Conservation (phyloP, 2,329 filamentous ascomycete genomes). For the Biscogniauxia marginata region DNA sequence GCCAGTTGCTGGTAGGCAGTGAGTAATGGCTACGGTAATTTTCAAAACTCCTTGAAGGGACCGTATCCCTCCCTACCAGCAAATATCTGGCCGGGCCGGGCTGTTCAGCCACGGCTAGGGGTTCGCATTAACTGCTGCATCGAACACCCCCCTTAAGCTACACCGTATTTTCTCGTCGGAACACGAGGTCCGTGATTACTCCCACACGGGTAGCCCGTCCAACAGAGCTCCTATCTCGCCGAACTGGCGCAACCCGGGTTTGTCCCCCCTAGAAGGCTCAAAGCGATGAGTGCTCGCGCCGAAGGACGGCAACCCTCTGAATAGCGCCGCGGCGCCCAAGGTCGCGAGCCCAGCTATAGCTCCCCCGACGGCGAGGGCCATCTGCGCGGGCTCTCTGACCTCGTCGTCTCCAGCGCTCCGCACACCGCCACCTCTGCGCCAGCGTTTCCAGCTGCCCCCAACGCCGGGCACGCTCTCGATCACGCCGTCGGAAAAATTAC, state of each 20-base stretch:
- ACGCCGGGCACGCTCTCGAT: constrained; percentile 33
- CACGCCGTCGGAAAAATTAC: constrained; percentile 32
- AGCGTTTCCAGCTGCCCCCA: constrained; percentile 35
- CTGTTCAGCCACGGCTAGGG: too few relatives aligned
- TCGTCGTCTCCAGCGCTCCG: constrained; percentile 20
- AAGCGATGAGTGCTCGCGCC: constrained; percentile 46
- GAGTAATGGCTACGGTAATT: too few relatives aligned
- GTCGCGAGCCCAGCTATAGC: constrained; percentile 33
- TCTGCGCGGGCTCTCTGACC: constrained; percentile 26
- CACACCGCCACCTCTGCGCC: constrained; percentile 33
- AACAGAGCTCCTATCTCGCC: constrained; percentile 49
- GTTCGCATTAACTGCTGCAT: constrained; percentile 13
- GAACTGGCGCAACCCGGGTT: constrained; percentile 39
- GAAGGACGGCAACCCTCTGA: constrained; percentile 43
- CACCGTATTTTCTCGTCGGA: constrained; percentile 9
- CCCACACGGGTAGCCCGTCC: constrained; percentile 25
- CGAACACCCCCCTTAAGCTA: constrained; percentile 7
- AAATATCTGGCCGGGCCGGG: too few relatives aligned
- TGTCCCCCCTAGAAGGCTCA: constrained; percentile 29
- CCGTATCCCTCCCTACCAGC: too few relatives aligned
- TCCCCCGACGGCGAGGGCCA: constrained; percentile 38
- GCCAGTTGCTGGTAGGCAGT: too few relatives aligned
- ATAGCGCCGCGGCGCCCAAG: constrained; percentile 39
- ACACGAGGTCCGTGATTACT: constrained; percentile 7
- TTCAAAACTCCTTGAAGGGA: too few relatives aligned